Evolutionary conservation across 805 yeast genomes (phyloP), one percentile per base, ranked within the genome.

Genomic region (Candida hispaniensis): DNA sequence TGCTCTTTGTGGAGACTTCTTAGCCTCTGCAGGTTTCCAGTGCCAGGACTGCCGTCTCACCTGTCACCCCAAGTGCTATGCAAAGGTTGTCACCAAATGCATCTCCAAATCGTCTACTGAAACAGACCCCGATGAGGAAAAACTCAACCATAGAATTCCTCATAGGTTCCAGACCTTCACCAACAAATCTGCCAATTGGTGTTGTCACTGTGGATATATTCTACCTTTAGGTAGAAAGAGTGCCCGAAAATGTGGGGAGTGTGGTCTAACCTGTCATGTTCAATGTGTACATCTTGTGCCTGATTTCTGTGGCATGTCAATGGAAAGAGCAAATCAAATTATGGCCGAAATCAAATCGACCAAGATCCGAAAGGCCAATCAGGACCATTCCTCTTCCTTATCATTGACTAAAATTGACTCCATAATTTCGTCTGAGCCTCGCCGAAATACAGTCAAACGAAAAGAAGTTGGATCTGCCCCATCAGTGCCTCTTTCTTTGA

Each of bases 191-290:
- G 93, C 99, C 2, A 86, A 88, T 53, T 91, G 99, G 99, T 91
- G 99, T 61, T 91, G 97, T 49, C 99, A 91, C 55, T 91, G 99
- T 68, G 99, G 99, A 42, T 83, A 83, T 53, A 75, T 91, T 34
- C 66, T 91, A 43, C 97, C 98, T 11, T 78, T 95, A 79, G 94
- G 97, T 35, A 73, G 78, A 50, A 85, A 83, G 56, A 85, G 81
- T 48, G 93, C 86, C 7, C 69, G 95, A 34, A 91, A 83, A 55
- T 88, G 98, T 66, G 63, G 79, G 4, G 67, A 63, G 45, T 91
- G 98, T 73, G 93, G 93, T 18, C 73, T 85, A 13, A 82, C 88
- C 78, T 88, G 94, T 50, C 99, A 91, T 53, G 71, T 91, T 3
- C 74, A 75, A 27, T 91, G 99, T 62, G 77, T 88, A 8, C 95